A percentile compares a stretch with the other conserved stretches of the same genome.
phyloP scores from a whole-genome alignment of 345 rosid species.

The Lepidium didymum region DNA sequence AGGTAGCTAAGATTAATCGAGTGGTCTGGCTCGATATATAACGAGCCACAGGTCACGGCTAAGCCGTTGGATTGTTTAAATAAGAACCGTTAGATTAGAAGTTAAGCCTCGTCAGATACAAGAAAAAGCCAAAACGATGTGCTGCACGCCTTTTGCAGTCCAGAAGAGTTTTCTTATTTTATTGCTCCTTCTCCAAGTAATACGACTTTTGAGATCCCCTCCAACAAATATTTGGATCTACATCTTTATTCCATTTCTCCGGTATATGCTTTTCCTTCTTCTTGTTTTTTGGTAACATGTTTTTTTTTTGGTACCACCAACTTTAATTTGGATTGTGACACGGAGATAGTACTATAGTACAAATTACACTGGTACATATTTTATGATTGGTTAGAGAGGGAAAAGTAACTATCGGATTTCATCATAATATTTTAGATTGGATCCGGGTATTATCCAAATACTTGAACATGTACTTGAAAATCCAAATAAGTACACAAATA shows the following conservation, averaged over 20 bases:
- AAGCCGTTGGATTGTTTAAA: conserved; percentile 21
- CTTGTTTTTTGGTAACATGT: background rate
- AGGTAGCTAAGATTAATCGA: background rate
- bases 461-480: no score
- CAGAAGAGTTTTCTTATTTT: background rate
- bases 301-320: background rate
- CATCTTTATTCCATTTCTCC: background rate
- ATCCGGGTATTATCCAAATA: no score
- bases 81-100: conserved; percentile 7
- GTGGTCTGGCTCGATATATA: conserved; percentile 22
- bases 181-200: conserved; percentile 27
- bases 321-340: background rate
- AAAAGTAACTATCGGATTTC: no score
- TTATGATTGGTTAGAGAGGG: no score
- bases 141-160: conserved; percentile 25
- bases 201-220: background rate
- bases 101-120: background rate
- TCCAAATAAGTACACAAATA: no score
- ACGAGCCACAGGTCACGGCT: background rate
- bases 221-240: background rate
- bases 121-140: conserved; percentile 24
- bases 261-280: background rate
- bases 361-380: no score
- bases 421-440: no score
- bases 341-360: background rate